Conservation (phyloP, 2,329 filamentous ascomycete genomes). For the Colletotrichum caudatum region DNA sequence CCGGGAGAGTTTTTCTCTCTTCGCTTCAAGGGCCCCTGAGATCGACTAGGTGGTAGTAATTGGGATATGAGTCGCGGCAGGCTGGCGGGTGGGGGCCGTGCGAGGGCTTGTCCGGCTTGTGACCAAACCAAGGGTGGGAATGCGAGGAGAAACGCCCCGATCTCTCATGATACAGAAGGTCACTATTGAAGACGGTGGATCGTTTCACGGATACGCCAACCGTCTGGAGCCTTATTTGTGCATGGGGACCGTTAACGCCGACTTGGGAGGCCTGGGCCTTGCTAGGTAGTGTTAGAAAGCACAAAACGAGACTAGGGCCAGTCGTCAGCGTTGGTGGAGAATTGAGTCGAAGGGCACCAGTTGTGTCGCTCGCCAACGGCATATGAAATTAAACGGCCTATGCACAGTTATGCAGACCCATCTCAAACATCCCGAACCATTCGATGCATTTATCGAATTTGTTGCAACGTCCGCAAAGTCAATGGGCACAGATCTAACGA, state of each 20-base stretch:
- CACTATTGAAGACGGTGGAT: conserved; percentile 19
- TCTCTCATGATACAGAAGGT: conserved; percentile 9
- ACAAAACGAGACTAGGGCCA: background rate
- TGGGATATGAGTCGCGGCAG: conserved; percentile 36
- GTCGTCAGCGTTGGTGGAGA: background rate
- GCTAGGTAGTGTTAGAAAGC: background rate
- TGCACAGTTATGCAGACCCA: conserved; percentile 17
- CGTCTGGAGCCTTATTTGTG: conserved; percentile 7
- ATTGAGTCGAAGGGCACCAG: background rate
- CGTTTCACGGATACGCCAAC: conserved; percentile 25
- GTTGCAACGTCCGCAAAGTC: background rate
- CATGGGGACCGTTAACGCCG: conserved; percentile 1
- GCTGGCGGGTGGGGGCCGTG: conserved; percentile 29
- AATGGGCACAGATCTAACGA: background rate
- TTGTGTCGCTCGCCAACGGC: background rate
- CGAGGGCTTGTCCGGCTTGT: conserved; percentile 24
- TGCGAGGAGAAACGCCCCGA: conserved; percentile 23
- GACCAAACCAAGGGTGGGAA: conserved; percentile 22
- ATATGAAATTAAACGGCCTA: conserved; percentile 22
- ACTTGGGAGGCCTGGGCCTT: background rate
- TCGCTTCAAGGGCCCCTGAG: conserved; percentile 3
- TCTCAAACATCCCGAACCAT: background rate
- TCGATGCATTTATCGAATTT: conserved; percentile 19
- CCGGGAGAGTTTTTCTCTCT: background rate
- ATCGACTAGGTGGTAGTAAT: conserved; percentile 10